Percentiles rank a stretch among this genome's conserved stretches.
Evolutionary conservation across 768 basidiomycete genomes (phyloP).

Genomic region (Mycena galericulata): DNA sequence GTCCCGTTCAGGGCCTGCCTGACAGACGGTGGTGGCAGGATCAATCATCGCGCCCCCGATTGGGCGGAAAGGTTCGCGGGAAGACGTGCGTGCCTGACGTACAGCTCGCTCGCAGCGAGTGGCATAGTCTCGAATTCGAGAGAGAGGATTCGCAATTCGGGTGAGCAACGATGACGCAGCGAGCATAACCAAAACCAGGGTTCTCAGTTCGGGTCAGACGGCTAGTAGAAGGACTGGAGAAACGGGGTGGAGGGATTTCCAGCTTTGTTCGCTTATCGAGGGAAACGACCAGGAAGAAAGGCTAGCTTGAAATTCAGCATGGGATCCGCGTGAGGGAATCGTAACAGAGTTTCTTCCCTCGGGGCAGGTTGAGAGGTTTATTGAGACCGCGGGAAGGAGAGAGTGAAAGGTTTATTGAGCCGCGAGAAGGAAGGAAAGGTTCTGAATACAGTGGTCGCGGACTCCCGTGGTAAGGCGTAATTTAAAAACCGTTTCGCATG

Average conservation of each 20-base stretch:
- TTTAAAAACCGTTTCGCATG: too few species aligned
- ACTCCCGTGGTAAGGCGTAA: too few species aligned
- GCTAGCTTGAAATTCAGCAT: background rate
- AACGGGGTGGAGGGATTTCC: background rate
- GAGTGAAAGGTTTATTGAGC: too few species aligned
- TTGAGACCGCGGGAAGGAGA: background rate
- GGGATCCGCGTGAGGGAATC: slow-evolving; percentile 11
- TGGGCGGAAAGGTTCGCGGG: slow-evolving; percentile 9
- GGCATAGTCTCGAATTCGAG: background rate
- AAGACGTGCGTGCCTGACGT: slow-evolving; percentile 12
- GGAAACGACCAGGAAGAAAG: background rate
- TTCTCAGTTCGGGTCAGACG: slow-evolving; percentile 17
- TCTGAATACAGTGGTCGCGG: too few species aligned
- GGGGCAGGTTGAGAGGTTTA: background rate
- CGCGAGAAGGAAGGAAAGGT: too few species aligned
- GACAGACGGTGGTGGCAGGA: slow-evolving; percentile 14
- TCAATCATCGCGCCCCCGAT: slow-evolving; percentile 12
- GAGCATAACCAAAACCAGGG: slow-evolving; percentile 6
- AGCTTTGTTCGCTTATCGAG: background rate
- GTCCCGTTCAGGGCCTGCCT: slow-evolving; percentile 17
- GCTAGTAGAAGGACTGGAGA: background rate
- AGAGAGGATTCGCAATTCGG: slow-evolving; percentile 18
- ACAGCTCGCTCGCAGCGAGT: background rate
- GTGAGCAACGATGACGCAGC: background rate
- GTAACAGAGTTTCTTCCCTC: background rate